Evolutionary conservation across 2,329 filamentous ascomycete genomes (phyloP).

Genomic region (Calonectria naviculata): DNA sequence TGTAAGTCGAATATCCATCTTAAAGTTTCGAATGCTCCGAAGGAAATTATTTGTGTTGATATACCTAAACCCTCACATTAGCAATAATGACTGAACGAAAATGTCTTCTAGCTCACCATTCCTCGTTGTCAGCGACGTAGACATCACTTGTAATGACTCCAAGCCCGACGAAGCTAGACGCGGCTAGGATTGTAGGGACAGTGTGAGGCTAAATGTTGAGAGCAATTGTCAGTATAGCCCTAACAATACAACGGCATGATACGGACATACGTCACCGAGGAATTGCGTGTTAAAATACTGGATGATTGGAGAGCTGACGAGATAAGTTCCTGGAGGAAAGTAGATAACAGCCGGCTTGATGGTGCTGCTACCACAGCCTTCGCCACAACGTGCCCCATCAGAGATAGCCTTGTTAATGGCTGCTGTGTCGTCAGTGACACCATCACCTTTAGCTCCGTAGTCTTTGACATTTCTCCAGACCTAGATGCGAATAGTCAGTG

Average conservation of each 20-base stretch:
- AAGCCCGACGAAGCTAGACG: conserved; percentile 81
- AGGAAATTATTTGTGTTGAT: conserved; percentile 89
- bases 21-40: conserved; percentile 83
- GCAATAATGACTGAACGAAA: too few species aligned
- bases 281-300: conserved; percentile 96
- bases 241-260: conserved; percentile 20
- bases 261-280: conserved; percentile 81
- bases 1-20: conserved; percentile 74
- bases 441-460: conserved; percentile 77
- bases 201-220: background rate
- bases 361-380: conserved; percentile 85
- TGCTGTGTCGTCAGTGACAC: conserved; percentile 81
- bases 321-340: conserved; percentile 89
- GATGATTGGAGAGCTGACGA: conserved; percentile 83
- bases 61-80: too few species aligned
- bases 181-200: conserved; percentile 80
- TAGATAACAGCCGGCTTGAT: conserved; percentile 88
- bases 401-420: conserved; percentile 89
- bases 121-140: conserved; percentile 73
- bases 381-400: conserved; percentile 82
- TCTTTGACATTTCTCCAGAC: conserved; percentile 83
- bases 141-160: conserved; percentile 91
- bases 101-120: conserved; percentile 60
- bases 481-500: too few species aligned
- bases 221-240: too few species aligned